Evolutionary conservation across 345 rosid species (phyloP).

Genomic region (Syzygium grande): DNA sequence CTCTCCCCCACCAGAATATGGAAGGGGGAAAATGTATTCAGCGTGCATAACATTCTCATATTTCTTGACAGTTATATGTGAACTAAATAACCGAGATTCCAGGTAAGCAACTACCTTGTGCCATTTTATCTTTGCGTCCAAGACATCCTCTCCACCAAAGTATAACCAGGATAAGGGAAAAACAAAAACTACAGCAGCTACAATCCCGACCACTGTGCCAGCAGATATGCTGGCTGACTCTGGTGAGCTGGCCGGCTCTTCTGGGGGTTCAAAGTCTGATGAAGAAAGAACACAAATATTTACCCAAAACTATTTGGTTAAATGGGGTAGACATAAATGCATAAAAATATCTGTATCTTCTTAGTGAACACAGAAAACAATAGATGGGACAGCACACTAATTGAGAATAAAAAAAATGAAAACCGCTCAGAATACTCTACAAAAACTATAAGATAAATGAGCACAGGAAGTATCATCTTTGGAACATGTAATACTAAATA

Average conservation of each 20-base stretch:
- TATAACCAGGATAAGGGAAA: conserved; percentile 1
- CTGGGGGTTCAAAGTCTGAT: not conserved
- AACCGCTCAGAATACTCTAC: not conserved
- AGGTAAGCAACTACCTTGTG: not conserved
- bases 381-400: not conserved
- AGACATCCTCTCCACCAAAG: conserved; percentile 9
- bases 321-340: not conserved
- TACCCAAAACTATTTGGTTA: not conserved
- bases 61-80: not conserved
- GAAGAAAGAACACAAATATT: not conserved
- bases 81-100: not conserved
- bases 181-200: not conserved
- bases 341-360: too few species aligned
- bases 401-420: not conserved
- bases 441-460: not conserved
- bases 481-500: not conserved
- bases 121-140: not conserved
- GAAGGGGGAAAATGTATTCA: not conserved
- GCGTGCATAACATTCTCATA: not conserved
- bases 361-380: not conserved
- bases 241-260: not conserved
- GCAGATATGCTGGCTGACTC: not conserved
- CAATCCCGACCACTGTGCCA: conserved; percentile 1
- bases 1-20: not conserved
- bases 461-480: not conserved